Evolutionary conservation across 2,329 filamentous ascomycete species (phyloP).

Genomic region (Ilyonectria mors-panacis): DNA sequence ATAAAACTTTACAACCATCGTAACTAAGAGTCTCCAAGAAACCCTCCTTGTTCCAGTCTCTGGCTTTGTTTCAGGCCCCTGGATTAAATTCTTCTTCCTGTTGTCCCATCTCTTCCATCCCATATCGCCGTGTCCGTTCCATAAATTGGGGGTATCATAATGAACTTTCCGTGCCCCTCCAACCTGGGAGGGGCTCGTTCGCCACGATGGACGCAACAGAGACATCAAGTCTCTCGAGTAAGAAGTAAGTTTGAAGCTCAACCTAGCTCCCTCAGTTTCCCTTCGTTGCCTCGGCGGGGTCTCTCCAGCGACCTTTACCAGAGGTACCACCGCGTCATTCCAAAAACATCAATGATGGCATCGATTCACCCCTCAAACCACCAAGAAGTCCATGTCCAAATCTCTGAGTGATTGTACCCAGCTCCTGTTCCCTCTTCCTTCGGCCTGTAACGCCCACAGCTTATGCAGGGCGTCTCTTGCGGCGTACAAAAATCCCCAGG

Average conservation of each 20-base stretch:
- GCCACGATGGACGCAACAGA: background rate
- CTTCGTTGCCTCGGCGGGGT: background rate
- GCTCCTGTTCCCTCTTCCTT: conserved; percentile 48
- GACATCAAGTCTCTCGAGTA: background rate
- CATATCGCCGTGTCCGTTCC: background rate
- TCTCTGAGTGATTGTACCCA: conserved; percentile 63
- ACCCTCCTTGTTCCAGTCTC: background rate
- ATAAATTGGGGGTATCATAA: conserved; percentile 13
- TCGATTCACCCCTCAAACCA: conserved; percentile 52
- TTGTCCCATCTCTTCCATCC: background rate
- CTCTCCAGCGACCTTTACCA: background rate
- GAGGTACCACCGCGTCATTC: background rate
- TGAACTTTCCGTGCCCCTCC: conserved; percentile 4
- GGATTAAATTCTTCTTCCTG: background rate
- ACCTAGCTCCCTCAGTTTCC: background rate
- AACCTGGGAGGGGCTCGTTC: conserved; percentile 6
- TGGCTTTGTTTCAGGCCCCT: background rate
- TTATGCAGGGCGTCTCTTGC: conserved; percentile 61
- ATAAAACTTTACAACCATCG: background rate
- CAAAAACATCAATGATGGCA: background rate
- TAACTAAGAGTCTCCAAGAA: background rate
- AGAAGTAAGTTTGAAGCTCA: conserved; percentile 2
- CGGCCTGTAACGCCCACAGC: conserved; percentile 59
- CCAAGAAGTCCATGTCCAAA: conserved; percentile 59
- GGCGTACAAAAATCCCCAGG: conserved; percentile 66